phyloP scores from a whole-genome alignment of 202 grass and related monocot species.

The Hordeum pubiflorum region DNA sequence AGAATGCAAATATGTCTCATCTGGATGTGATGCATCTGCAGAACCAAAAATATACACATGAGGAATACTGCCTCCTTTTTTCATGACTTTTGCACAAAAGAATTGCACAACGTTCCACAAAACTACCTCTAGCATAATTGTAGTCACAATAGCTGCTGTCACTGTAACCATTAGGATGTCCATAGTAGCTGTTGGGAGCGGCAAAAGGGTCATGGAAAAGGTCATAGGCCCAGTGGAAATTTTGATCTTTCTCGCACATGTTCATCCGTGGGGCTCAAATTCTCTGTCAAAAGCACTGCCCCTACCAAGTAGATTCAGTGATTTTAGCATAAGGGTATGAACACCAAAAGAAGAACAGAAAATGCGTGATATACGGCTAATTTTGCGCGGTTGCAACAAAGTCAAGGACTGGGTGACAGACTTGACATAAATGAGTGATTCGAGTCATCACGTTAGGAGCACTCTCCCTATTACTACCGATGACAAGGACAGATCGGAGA shows the following conservation, averaged over 20 bases:
- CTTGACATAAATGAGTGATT: slow-evolving; percentile 5
- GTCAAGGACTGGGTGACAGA: background rate
- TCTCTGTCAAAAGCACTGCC: slow-evolving; percentile 19
- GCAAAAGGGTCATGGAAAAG: slow-evolving; percentile 63
- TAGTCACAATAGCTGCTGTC: slow-evolving; percentile 44
- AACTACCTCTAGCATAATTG: slow-evolving; percentile 57
- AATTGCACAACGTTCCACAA: slow-evolving; percentile 18
- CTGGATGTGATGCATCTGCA: slow-evolving; percentile 62
- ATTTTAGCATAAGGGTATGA: slow-evolving; percentile 13
- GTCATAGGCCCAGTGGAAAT: slow-evolving; percentile 59
- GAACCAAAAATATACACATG: slow-evolving; percentile 28
- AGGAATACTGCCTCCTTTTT: background rate
- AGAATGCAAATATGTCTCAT: slow-evolving; percentile 57
- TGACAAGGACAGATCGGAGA: background rate
- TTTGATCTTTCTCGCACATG: slow-evolving; percentile 74
- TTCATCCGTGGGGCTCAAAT: slow-evolving; percentile 35
- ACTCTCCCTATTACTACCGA: background rate
- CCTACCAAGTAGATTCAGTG: slow-evolving; percentile 18
- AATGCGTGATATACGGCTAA: background rate
- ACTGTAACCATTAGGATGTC: slow-evolving; percentile 32
- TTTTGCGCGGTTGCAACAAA: background rate
- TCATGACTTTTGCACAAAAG: slow-evolving; percentile 23
- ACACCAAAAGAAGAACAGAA: background rate
- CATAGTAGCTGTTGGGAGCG: slow-evolving; percentile 44
- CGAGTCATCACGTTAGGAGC: background rate